These are phyloP conservation scores for Allium cepa DNA, from an alignment of 106 monocot species.

Conservation along the genomic window DNA sequence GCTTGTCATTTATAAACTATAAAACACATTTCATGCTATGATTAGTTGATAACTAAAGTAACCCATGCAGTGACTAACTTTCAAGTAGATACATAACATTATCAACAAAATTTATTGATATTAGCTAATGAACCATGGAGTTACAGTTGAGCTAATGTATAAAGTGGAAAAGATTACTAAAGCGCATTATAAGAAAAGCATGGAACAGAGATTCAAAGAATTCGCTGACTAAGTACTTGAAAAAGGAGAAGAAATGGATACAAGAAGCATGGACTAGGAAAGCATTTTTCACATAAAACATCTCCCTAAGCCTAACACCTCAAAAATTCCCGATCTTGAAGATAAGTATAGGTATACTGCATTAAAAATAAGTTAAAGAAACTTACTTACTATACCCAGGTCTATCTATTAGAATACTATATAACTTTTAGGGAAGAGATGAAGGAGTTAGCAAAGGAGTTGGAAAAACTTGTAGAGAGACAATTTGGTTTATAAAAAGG, in stretches of 20 bases:
- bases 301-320: too few relatives aligned
- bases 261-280: constrained; percentile 59
- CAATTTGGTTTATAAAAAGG: constrained; percentile 61
- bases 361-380: too few relatives aligned
- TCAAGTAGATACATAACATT: too few relatives aligned
- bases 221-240: constrained; percentile 35
- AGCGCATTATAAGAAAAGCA: constrained; percentile 38
- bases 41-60: too few relatives aligned
- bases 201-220: constrained; percentile 47
- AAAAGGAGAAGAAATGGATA: constrained; percentile 14
- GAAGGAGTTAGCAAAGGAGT: constrained; percentile 45
- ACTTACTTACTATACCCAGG: too few relatives aligned
- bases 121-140: constrained; percentile 71
- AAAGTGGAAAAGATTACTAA: constrained; percentile 52
- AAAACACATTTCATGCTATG: too few relatives aligned
- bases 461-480: constrained; percentile 47
- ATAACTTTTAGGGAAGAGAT: constrained; percentile 40
- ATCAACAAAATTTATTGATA: too few relatives aligned
- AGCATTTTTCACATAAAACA: too few relatives aligned
- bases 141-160: constrained; percentile 51
- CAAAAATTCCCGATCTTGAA: constrained; percentile 36
- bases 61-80: too few relatives aligned
- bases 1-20: too few relatives aligned
- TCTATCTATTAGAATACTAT: too few relatives aligned
- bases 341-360: constrained; percentile 17